phyloP scores from a whole-genome alignment of 441 rosid species.

The Manihot esculenta region DNA sequence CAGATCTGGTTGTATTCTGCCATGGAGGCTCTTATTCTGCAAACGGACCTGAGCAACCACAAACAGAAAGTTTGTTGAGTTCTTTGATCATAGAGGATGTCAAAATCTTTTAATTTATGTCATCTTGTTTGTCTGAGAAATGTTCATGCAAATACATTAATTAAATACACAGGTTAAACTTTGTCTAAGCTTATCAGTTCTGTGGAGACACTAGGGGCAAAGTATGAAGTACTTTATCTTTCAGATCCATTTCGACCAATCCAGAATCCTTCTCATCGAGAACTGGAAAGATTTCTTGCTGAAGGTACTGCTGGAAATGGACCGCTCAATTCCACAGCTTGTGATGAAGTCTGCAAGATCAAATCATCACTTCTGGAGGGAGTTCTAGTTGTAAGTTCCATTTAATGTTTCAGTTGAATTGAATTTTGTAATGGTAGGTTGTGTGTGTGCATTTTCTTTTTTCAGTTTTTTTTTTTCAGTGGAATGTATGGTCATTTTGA shows the following conservation, averaged over 20 bases:
- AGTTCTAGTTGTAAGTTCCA: slow-evolving; percentile 69
- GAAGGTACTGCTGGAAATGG: slow-evolving; percentile 51
- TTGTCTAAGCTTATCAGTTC: slow-evolving; percentile 64
- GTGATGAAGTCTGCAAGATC: slow-evolving; percentile 81
- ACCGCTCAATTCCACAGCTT: slow-evolving; percentile 35
- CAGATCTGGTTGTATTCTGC: slow-evolving; percentile 76
- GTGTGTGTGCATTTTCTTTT: too few relatives aligned
- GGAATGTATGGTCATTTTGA: background rate
- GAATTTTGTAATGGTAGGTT: background rate
- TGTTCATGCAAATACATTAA: slow-evolving; percentile 12
- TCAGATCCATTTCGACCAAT: slow-evolving; percentile 63
- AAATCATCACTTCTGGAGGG: slow-evolving; percentile 91
- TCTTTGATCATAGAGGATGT: slow-evolving; percentile 15
- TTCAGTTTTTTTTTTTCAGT: background rate
- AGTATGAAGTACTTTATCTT: slow-evolving; percentile 73
- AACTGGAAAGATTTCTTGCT: slow-evolving; percentile 74
- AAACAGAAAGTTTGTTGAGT: slow-evolving; percentile 58
- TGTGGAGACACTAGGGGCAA: slow-evolving; percentile 60
- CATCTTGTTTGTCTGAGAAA: slow-evolving; percentile 1
- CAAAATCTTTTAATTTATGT: background rate
- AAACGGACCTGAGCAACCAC: slow-evolving; percentile 38
- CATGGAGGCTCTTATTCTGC: slow-evolving; percentile 44
- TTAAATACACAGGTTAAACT: slow-evolving; percentile 53
- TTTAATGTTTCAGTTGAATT: slow-evolving; percentile 11
- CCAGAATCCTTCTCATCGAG: slow-evolving; percentile 54